Conservation (phyloP, 352 stramenopile genomes). For the Plasmopara halstedii region DNA sequence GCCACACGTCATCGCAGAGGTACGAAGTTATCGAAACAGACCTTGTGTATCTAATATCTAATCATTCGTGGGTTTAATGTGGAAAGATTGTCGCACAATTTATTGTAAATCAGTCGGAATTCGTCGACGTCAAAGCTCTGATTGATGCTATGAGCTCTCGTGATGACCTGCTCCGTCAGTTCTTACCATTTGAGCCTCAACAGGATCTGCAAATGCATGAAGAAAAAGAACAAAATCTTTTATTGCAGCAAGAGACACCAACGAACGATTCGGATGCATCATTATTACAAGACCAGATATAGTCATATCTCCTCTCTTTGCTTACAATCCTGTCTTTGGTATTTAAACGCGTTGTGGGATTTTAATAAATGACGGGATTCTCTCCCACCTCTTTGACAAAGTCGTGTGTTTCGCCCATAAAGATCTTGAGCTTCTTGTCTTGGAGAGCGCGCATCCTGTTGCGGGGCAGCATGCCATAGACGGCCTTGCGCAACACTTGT, state of each 20-base stretch:
- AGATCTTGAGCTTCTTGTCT: slow-evolving; percentile 97
- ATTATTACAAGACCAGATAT: no score
- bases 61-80: background rate
- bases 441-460: slow-evolving; percentile 94
- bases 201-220: slow-evolving; percentile 9
- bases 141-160: slow-evolving; percentile 23
- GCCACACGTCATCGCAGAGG: slow-evolving; percentile 38
- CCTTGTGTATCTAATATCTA: background rate
- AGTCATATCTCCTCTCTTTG: background rate
- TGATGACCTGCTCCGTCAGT: slow-evolving; percentile 18
- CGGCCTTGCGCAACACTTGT: slow-evolving; percentile 92
- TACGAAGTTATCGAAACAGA: slow-evolving; percentile 7
- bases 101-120: slow-evolving; percentile 11
- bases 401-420: slow-evolving; percentile 89
- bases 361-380: slow-evolving; percentile 76
- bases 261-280: background rate
- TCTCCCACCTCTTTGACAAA: slow-evolving; percentile 84
- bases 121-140: slow-evolving; percentile 34
- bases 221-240: background rate
- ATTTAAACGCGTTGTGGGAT: background rate
- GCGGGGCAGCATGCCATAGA: slow-evolving; percentile 97
- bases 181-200: slow-evolving; percentile 16
- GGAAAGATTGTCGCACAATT: slow-evolving; percentile 33
- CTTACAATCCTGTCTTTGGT: background rate
- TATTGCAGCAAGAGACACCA: slow-evolving; percentile 6